Conservation (phyloP, 164 flowering plant genomes). For the Paratinospora sagittata region DNA sequence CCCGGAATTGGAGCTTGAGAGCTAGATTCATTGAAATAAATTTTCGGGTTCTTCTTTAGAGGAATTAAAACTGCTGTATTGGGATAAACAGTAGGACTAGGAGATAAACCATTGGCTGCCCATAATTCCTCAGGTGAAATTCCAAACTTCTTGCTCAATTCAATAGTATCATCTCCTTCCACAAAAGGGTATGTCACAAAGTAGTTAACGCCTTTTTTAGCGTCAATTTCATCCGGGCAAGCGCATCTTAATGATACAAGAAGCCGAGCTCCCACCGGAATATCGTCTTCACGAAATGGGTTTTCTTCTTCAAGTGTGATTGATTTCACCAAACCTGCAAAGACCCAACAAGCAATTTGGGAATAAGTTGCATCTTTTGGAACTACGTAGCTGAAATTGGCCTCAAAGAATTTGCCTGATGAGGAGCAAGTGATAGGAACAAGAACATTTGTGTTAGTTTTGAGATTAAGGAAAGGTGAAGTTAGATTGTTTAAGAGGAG, state of each 20-base stretch:
- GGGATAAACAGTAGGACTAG: constrained; percentile 11
- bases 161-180: constrained; percentile 10
- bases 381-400: constrained; percentile 15
- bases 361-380: constrained; percentile 12
- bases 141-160: constrained; percentile 15
- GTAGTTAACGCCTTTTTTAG: constrained; percentile 6
- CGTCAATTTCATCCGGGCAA: constrained; percentile 21
- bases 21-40: constrained; percentile 8
- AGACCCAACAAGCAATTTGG: constrained; percentile 19
- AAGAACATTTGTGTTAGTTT: constrained; percentile 15
- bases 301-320: constrained; percentile 12
- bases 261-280: constrained; percentile 7
- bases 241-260: constrained; percentile 22
- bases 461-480: constrained; percentile 11
- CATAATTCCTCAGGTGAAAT: constrained; percentile 15
- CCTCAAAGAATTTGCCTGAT: constrained; percentile 10
- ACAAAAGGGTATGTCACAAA: constrained; percentile 24
- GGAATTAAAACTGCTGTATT: constrained; percentile 24
- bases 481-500: constrained; percentile 11
- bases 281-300: not conserved
- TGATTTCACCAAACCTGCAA: constrained; percentile 21
- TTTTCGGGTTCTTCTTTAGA: constrained; percentile 7
- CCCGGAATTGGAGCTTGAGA: constrained; percentile 11
- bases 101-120: constrained; percentile 8
- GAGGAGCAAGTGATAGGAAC: constrained; percentile 18